Base-by-base conservation (phyloP, 305 asterid genomes). In the Andrographis paniculata region DNA sequence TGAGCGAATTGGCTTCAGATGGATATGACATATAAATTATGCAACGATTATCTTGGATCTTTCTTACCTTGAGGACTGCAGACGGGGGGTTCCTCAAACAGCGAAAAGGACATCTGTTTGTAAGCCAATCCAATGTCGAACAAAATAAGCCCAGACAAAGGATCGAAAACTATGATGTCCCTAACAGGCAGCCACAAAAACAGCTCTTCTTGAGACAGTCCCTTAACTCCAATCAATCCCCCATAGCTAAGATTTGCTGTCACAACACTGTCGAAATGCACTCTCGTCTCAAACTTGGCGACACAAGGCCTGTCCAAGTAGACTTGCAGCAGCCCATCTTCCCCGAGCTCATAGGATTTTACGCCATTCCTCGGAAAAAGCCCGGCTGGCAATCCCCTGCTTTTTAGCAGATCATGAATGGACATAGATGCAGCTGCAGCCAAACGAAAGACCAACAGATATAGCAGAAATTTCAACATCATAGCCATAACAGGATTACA, bases 111-210 rank as follows among this genome's bases (percentile, higher is more conserved):
- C 69, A 81, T 62, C 47, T 81, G 87, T 10, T 75, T 80, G 44
- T 75, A 64, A 30, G 93, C 93, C 30, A 80, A 35, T 1, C 93
- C 93, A 53, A 80, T 80, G 30, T 80, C 87, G 38, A 80, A 80
- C 35, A 80, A 36, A 39, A 80, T 77, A 9, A 80, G 20, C 13
- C 93, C 93, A 42, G 87, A 75, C 3, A 76, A 63, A 20, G 92
- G 87, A 10, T 33, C 12, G 11, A 4, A 33, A 3, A 80, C 93
- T 6, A 74, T 77, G 48, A 80, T 80, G 16, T 66, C 93, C 60
- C 72, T 80, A 6, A 80, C 84, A 4, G 93, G 84, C 6, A 80
- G 42, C 87, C 93, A 80, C 19, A 80, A 33, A 35, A 80, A 80
- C 9, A 80, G 77, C 65, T 80, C 87, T 50, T 77, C 77, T 46